Percentiles rank a stretch among this genome's conserved stretches.
phyloP scores from a whole-genome alignment of 345 rosid species.

The Acer campestre region DNA sequence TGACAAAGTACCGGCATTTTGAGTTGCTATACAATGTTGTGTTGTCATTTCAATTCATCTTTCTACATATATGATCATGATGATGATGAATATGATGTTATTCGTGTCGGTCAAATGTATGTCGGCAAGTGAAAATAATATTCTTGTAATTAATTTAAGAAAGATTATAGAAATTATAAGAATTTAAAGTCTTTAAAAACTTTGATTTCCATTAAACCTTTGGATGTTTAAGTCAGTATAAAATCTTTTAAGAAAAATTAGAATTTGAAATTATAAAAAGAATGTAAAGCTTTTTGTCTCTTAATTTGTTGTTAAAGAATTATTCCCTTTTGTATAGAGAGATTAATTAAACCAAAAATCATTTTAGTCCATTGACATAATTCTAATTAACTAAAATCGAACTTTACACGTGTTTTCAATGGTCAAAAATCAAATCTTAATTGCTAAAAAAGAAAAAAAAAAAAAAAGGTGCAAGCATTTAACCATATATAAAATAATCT shows the following conservation, averaged over 20 bases:
- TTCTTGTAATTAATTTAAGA: not conserved
- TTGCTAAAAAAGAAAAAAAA: not conserved
- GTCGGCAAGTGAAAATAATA: conserved; percentile 11
- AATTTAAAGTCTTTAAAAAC: too few species aligned
- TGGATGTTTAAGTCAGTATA: too few species aligned
- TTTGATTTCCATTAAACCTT: too few species aligned
- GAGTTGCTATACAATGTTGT: not conserved
- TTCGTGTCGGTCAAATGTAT: not conserved
- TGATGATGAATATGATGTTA: not conserved
- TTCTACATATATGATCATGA: conserved; percentile 11
- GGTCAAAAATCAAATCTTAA: not conserved
- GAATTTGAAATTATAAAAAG: too few species aligned
- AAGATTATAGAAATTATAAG: too few species aligned
- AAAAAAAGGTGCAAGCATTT: not conserved
- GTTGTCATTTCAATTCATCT: conserved; percentile 10
- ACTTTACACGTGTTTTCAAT: not conserved
- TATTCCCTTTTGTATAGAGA: too few species aligned
- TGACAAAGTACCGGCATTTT: conserved; percentile 28
- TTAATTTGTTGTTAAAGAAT: too few species aligned
- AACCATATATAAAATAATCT: not conserved
- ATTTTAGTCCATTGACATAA: too few species aligned
- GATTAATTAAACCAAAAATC: too few species aligned
- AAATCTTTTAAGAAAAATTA: too few species aligned
- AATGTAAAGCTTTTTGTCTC: too few species aligned
- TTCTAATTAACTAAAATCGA: too few species aligned